phyloP scores from a whole-genome alignment of 2,329 filamentous ascomycete genomes.

The Sclerotinia spermophila region DNA sequence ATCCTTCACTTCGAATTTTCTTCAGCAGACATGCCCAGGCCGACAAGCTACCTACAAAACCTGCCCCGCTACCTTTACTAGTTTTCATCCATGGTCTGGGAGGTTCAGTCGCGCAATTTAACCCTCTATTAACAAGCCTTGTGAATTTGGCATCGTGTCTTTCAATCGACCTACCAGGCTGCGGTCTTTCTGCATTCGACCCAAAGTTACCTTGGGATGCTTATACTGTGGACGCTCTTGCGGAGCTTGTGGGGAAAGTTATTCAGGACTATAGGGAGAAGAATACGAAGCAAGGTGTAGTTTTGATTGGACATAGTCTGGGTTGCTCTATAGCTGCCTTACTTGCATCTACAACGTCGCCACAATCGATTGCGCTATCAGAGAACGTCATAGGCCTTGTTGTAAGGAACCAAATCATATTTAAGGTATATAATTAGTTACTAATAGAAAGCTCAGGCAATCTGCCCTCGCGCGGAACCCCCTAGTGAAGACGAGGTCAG shows the following conservation, averaged over 20 bases:
- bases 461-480: conserved; percentile 73
- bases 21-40: conserved; percentile 77
- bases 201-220: conserved; percentile 65
- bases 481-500: conserved; percentile 51
- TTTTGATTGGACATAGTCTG: conserved; percentile 87
- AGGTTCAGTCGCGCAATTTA: conserved; percentile 87
- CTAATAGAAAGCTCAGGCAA: conserved; percentile 39
- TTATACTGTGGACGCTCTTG: conserved; percentile 73
- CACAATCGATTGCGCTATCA: conserved; percentile 51
- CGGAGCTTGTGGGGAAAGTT: conserved; percentile 68
- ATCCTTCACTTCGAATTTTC: conserved; percentile 76
- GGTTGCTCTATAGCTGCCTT: conserved; percentile 75
- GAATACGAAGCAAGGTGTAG: conserved; percentile 62
- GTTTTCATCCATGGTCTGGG: conserved; percentile 92
- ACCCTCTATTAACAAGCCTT: conserved; percentile 74
- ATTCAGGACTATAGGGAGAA: conserved; percentile 71
- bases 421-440: neutral
- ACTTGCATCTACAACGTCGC: conserved; percentile 54
- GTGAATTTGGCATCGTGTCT: conserved; percentile 80
- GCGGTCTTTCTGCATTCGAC: conserved; percentile 73
- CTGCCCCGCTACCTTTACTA: conserved; percentile 73
- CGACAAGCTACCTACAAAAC: conserved; percentile 71
- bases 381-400: conserved; percentile 70
- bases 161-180: conserved; percentile 86
- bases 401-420: conserved; percentile 37